phyloP scores from a whole-genome alignment of 1,139 yeast species.

The Yamadazyma trypodendri region DNA sequence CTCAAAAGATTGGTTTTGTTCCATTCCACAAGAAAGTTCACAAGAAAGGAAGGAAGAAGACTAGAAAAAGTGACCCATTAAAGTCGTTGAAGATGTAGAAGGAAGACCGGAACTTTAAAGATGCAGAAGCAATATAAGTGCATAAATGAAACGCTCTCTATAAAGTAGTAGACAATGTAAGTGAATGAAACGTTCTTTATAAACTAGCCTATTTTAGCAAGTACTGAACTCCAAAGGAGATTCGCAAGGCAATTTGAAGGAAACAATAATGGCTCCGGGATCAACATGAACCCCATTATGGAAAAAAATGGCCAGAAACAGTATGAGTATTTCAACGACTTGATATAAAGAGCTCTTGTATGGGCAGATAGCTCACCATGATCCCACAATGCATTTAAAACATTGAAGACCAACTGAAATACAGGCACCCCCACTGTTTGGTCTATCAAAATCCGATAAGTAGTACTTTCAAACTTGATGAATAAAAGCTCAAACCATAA shows the following conservation, averaged over 20 bases:
- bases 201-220: constrained; percentile 27
- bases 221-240: constrained; percentile 54
- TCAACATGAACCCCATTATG: constrained; percentile 45
- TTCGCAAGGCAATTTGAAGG: constrained; percentile 59
- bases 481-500: constrained; percentile 56
- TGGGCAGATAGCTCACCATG: constrained; percentile 34
- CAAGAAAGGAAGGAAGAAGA: constrained; percentile 42
- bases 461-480: constrained; percentile 29
- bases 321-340: constrained; percentile 52
- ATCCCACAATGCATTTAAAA: constrained; percentile 57
- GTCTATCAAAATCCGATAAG: constrained; percentile 47
- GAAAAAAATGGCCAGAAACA: constrained; percentile 63
- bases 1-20: constrained; percentile 67
- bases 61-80: constrained; percentile 64
- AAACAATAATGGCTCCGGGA: constrained; percentile 50
- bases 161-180: background rate
- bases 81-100: constrained; percentile 40
- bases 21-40: constrained; percentile 67
- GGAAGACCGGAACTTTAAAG: background rate
- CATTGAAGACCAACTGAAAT: constrained; percentile 52
- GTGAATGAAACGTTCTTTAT: background rate
- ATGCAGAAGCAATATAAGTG: background rate
- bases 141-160: background rate
- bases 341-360: constrained; percentile 37
- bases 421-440: constrained; percentile 55